Evolutionary conservation across 2,329 filamentous ascomycete genomes (phyloP).

Genomic region (Fonsecaea multimorphosa): DNA sequence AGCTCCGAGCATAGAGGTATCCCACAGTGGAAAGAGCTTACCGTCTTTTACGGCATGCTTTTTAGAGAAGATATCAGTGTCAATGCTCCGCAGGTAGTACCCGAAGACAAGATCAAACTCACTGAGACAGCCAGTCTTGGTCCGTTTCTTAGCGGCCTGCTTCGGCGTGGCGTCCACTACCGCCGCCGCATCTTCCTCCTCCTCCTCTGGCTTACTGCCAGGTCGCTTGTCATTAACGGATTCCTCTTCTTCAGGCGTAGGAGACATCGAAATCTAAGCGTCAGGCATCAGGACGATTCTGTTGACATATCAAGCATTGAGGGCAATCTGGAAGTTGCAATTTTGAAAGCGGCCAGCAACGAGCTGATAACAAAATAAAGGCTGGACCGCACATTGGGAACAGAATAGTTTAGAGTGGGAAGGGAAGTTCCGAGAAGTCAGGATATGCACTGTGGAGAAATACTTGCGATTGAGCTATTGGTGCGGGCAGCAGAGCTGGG

Average conservation of each 20-base stretch:
- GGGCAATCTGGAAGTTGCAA: background rate
- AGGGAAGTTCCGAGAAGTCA: conserved; percentile 10
- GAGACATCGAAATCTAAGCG: conserved; percentile 26
- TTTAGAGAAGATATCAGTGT: conserved; percentile 23
- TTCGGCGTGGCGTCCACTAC: conserved; percentile 25
- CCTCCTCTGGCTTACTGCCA: conserved; percentile 49
- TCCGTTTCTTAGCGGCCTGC: conserved; percentile 67
- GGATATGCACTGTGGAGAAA: conserved; percentile 15
- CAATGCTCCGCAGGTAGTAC: conserved; percentile 8
- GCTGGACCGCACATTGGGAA: conserved; percentile 4
- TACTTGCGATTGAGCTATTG: background rate
- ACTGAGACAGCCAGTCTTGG: conserved; percentile 93
- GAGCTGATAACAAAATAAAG: conserved; percentile 11
- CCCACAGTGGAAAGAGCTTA: background rate
- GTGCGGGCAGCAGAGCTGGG: background rate
- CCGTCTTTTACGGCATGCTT: conserved; percentile 87
- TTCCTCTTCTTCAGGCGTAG: conserved; percentile 32
- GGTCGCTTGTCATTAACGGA: conserved; percentile 40
- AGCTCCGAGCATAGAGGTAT: background rate
- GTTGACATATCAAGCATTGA: background rate
- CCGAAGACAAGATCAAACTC: conserved; percentile 46
- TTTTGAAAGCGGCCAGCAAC: background rate
- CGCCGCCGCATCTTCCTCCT: conserved; percentile 4
- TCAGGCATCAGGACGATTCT: background rate
- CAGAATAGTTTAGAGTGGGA: conserved; percentile 4